phyloP scores from a whole-genome alignment of 2,329 filamentous ascomycete genomes.

The Orbilia brochopaga region DNA sequence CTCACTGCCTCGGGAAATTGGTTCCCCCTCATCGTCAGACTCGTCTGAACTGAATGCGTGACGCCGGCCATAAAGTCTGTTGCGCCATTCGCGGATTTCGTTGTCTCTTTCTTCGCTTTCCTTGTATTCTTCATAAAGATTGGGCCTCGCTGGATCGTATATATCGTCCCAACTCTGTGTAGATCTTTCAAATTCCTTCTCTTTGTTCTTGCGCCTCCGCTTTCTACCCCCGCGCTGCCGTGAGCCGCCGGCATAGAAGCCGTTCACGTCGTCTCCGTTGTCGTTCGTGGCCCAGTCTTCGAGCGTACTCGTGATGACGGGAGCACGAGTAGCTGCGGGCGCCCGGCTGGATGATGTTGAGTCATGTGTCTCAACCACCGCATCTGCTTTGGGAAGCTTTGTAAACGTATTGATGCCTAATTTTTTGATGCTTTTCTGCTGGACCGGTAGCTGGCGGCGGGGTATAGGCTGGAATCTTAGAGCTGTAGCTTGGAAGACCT shows the following conservation, averaged over 20 bases:
- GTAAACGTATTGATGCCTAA: slow-evolving; percentile 22
- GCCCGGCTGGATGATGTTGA: slow-evolving; percentile 36
- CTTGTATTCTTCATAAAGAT: slow-evolving; percentile 82
- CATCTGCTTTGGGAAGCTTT: slow-evolving; percentile 37
- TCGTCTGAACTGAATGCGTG: slow-evolving; percentile 60
- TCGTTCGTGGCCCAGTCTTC: slow-evolving; percentile 79
- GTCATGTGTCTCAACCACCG: slow-evolving; percentile 18
- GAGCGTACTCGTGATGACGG: slow-evolving; percentile 70
- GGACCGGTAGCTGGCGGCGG: slow-evolving; percentile 33
- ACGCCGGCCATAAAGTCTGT: slow-evolving; percentile 71
- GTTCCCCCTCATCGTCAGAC: slow-evolving; percentile 59
- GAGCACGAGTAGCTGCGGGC: slow-evolving; percentile 54
- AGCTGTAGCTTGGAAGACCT: slow-evolving; percentile 35
- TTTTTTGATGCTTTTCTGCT: slow-evolving; percentile 34
- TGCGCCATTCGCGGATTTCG: slow-evolving; percentile 85
- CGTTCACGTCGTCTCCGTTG: slow-evolving; percentile 72
- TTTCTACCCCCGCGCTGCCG: slow-evolving; percentile 72
- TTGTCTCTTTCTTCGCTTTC: slow-evolving; percentile 80
- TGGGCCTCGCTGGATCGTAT: slow-evolving; percentile 83
- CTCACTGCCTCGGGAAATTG: slow-evolving; percentile 20
- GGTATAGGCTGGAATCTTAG: slow-evolving; percentile 49
- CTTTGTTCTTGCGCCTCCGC: slow-evolving; percentile 74
- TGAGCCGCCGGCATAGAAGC: slow-evolving; percentile 70
- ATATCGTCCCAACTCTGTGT: slow-evolving; percentile 87
- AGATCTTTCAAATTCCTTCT: slow-evolving; percentile 68